Evolutionary conservation across 306 rosid species (phyloP).

Genomic region (Quercus agrifolia): DNA sequence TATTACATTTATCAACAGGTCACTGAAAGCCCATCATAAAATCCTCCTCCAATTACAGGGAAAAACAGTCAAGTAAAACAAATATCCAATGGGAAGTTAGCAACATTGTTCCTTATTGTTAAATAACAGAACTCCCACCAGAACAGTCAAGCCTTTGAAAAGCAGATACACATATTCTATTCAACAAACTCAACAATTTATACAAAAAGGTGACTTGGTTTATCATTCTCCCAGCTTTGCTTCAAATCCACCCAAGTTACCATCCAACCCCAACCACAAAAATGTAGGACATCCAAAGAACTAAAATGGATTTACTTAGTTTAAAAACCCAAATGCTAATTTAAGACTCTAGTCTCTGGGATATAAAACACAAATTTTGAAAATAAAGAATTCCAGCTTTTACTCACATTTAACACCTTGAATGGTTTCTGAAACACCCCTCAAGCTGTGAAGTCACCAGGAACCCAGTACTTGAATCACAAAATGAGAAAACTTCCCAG

Average conservation of each 20-base stretch:
- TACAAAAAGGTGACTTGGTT: conserved; percentile 24
- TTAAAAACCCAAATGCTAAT: neutral
- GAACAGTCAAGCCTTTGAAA: conserved; percentile 10
- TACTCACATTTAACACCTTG: conserved; percentile 5
- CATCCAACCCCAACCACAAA: conserved; percentile 25
- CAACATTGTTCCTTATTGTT: neutral
- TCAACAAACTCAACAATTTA: conserved; percentile 17
- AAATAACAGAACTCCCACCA: conserved; percentile 15
- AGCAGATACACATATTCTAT: conserved; percentile 24
- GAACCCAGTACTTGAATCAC: conserved; percentile 20
- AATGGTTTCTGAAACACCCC: conserved; percentile 14
- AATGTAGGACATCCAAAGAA: conserved; percentile 2
- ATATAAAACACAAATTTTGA: neutral
- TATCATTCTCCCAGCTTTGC: conserved; percentile 40
- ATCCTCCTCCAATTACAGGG: neutral
- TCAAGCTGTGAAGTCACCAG: neutral
- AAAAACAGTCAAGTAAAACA: conserved; percentile 12
- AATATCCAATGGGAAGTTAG: neutral
- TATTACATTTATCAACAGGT: conserved; percentile 15
- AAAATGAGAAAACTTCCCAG: conserved; percentile 18
- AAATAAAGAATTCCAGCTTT: conserved; percentile 13
- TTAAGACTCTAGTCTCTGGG: neutral
- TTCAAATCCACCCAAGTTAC: conserved; percentile 34
- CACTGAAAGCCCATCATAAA: conserved; percentile 17
- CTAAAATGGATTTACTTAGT: conserved; percentile 12